Evolutionary conservation across 2,329 filamentous ascomycete genomes (phyloP).

Genomic region (Periconia sp.): DNA sequence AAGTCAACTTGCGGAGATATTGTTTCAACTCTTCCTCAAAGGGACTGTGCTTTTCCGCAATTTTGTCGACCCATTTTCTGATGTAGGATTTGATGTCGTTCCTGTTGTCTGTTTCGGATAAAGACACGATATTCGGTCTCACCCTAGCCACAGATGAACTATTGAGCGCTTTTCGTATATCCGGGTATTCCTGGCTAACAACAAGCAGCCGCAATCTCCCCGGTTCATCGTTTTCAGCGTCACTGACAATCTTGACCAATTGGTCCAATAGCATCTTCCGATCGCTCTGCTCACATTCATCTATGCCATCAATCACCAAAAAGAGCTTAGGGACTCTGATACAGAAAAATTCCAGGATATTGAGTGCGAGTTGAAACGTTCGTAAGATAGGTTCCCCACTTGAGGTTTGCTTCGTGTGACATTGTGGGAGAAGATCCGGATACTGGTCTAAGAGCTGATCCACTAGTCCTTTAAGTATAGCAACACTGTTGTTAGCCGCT

Average conservation of each 20-base stretch:
- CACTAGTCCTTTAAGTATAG: slow-evolving; percentile 18
- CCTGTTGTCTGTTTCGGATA: slow-evolving; percentile 19
- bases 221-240: slow-evolving; percentile 16
- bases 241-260: slow-evolving; percentile 12
- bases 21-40: slow-evolving; percentile 20
- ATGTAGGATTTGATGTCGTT: slow-evolving; percentile 22
- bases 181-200: slow-evolving; percentile 27
- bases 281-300: slow-evolving; percentile 21
- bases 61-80: slow-evolving; percentile 12
- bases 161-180: slow-evolving; percentile 18
- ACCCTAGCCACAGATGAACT: slow-evolving; percentile 5
- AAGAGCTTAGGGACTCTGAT: slow-evolving; percentile 16
- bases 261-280: slow-evolving; percentile 21
- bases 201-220: slow-evolving; percentile 25
- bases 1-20: slow-evolving; percentile 22
- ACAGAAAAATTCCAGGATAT: slow-evolving; percentile 24
- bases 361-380: slow-evolving; percentile 14
- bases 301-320: slow-evolving; percentile 28
- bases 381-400: slow-evolving; percentile 23
- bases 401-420: slow-evolving; percentile 6
- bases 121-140: slow-evolving; percentile 11
- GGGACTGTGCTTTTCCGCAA: slow-evolving; percentile 14
- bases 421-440: slow-evolving; percentile 14
- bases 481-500: slow-evolving; percentile 13
- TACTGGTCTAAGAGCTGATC: slow-evolving; percentile 20